phyloP scores from a whole-genome alignment of 2,329 filamentous ascomycete species.

The Fusarium tanahbumbuense region DNA sequence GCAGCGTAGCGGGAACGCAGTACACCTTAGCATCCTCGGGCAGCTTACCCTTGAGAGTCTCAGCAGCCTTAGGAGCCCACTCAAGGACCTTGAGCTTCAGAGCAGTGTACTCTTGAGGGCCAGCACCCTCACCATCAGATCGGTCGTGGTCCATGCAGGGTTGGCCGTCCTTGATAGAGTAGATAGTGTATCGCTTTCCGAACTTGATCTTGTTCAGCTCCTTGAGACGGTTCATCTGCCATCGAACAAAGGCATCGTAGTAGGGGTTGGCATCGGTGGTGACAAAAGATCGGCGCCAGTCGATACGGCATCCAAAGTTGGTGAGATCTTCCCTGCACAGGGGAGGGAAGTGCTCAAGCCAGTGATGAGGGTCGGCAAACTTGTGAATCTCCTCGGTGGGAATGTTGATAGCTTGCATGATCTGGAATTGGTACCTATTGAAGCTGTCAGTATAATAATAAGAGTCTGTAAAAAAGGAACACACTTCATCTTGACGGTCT shows the following conservation, averaged over 20 bases:
- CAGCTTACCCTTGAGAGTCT: constrained; percentile 79
- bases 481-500: constrained; percentile 86
- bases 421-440: constrained; percentile 83
- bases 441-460: background rate
- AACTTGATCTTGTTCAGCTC: constrained; percentile 94
- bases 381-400: constrained; percentile 89
- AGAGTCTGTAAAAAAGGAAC: background rate
- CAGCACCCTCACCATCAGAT: constrained; percentile 61
- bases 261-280: constrained; percentile 97
- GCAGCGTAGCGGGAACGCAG: constrained; percentile 90
- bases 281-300: constrained; percentile 92
- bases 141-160: constrained; percentile 63
- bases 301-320: constrained; percentile 86
- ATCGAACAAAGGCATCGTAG: constrained; percentile 93
- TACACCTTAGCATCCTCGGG: constrained; percentile 83
- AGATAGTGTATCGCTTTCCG: constrained; percentile 92
- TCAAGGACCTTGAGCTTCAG: constrained; percentile 91
- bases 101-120: constrained; percentile 91
- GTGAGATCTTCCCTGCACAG: constrained; percentile 76
- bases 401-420: constrained; percentile 92
- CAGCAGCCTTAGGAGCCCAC: constrained; percentile 82
- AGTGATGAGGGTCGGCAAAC: constrained; percentile 91
- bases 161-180: constrained; percentile 64
- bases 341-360: constrained; percentile 86
- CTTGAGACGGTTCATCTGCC: constrained; percentile 95